Base-by-base conservation (phyloP, 129 eudicot species). In the Chrysanthemum lavandulifolium region DNA sequence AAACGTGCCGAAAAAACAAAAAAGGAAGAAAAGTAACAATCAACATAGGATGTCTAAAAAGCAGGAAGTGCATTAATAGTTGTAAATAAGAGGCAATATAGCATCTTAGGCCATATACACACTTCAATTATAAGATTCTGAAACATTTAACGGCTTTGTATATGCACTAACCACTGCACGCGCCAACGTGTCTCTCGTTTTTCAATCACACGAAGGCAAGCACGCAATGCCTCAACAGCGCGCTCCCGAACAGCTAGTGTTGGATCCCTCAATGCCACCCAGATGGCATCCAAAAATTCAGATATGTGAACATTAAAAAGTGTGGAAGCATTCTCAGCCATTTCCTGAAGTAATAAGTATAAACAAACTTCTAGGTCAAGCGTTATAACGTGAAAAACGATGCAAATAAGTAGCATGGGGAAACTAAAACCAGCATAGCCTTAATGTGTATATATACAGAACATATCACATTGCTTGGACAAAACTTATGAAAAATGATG, bases 111-210 rank as follows among this genome's bases (percentile, higher is more conserved):
- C 21, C 21, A 71, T 57, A 19, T 40, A 43, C 14, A 13, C 13
- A 13, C 3, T 6, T 19, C 47, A 56, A 57, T 6, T 71, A 16
- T 40, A 31, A 16, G 54, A 71, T 56, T n/a, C 29, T 65, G 55
- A 16, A 14, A 43, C 49, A 65, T 40, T 25, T 48, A 29, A 59
- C 47, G 47, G 47, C 47, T 40, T 40, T 40, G 2, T 71, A 55
- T n/a, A 71, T 11, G 74, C 61, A 84, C 92, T 71, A 79, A 94
- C 98, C 98, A 90, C 73, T 86, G 97, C 45, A 94, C 97, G 75
- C 98, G 97, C 98, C 98, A 94, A 65, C 98, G 97, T 31, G 98
- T 94, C 83, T 94, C 98, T 61, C 98, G 96, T 73, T 90, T 90
- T 76, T 94, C 98, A 79, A 94, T 94, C 58, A 94, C 98, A 76